phyloP scores from a whole-genome alignment of 306 rosid genomes.

The Hylodesmum podocarpum region DNA sequence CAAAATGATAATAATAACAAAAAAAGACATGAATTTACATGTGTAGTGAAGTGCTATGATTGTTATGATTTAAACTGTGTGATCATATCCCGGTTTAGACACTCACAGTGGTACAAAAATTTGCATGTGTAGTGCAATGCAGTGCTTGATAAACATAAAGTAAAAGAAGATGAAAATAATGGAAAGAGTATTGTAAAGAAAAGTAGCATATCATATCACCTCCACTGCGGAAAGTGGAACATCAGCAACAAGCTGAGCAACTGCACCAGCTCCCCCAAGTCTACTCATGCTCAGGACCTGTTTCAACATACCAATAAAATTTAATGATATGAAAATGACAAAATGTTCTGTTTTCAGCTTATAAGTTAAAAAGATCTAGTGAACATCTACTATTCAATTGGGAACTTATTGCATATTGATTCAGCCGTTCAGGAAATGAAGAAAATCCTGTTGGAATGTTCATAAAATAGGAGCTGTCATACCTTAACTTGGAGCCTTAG shows the following conservation, averaged over 20 bases:
- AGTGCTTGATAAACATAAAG: neutral
- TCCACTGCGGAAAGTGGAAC: constrained; percentile 70
- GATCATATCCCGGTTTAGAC: neutral
- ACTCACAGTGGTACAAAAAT: neutral
- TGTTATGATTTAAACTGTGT: neutral
- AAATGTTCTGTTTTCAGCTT: neutral
- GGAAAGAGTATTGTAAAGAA: neutral
- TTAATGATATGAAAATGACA: constrained; percentile 5
- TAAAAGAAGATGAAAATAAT: neutral
- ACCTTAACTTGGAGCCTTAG: constrained; percentile 99
- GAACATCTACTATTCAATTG: constrained; percentile 11
- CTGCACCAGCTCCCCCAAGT: constrained; percentile 95
- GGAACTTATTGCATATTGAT: constrained; percentile 12
- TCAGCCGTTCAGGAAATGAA: neutral
- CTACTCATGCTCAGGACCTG: constrained; percentile 99
- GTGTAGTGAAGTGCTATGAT: neutral
- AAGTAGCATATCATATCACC: constrained; percentile 12
- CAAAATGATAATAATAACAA: neutral
- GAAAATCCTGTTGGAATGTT: constrained; percentile 7
- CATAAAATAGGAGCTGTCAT: constrained; percentile 18
- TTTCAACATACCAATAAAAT: constrained; percentile 12
- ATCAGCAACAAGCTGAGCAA: constrained; percentile 98
- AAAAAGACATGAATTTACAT: neutral
- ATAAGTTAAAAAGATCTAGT: neutral
- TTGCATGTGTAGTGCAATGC: neutral